Conservation (phyloP, 2,329 filamentous ascomycete species). For the Blastomyces percursus region DNA sequence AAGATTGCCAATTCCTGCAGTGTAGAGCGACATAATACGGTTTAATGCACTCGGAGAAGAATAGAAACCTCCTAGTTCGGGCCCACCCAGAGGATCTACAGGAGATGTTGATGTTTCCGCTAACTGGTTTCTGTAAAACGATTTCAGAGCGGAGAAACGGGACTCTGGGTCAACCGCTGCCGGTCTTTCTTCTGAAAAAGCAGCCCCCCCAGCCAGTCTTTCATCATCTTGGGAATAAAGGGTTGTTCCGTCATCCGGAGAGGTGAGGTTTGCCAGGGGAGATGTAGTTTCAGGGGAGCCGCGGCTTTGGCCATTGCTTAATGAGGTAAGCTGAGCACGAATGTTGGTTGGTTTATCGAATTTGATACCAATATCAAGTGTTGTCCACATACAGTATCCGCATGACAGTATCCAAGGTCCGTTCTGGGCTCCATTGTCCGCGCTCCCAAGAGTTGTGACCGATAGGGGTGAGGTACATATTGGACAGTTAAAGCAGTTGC, state of each 20-base stretch:
- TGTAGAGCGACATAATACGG: constrained; percentile 87
- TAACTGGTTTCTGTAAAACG: constrained; percentile 74
- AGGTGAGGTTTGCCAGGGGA: constrained; percentile 27
- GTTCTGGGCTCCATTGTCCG: constrained; percentile 31
- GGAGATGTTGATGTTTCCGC: constrained; percentile 48
- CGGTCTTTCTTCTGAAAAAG: constrained; percentile 26
- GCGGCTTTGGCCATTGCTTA: constrained; percentile 43
- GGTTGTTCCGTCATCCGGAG: constrained; percentile 20
- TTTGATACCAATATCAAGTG: constrained; percentile 75
- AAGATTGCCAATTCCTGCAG: constrained; percentile 47
- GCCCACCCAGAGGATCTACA: constrained; percentile 41
- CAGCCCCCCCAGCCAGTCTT: constrained; percentile 14
- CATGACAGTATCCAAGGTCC: constrained; percentile 72
- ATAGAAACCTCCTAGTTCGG: constrained; percentile 39
- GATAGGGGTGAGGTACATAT: constrained; percentile 71
- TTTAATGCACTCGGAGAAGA: constrained; percentile 70
- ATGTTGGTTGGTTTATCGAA: constrained; percentile 87
- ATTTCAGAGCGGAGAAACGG: constrained; percentile 59
- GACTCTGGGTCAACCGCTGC: constrained; percentile 50
- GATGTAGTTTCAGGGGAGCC: constrained; percentile 31
- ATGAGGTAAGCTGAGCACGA: constrained; percentile 62
- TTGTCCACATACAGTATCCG: constrained; percentile 87
- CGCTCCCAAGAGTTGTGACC: constrained; percentile 58
- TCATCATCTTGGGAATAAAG: constrained; percentile 17
- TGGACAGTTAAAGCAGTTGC: constrained; percentile 93